Conservation (phyloP, 1,139 yeast species). For the Debaryomycetaceae sp. region DNA sequence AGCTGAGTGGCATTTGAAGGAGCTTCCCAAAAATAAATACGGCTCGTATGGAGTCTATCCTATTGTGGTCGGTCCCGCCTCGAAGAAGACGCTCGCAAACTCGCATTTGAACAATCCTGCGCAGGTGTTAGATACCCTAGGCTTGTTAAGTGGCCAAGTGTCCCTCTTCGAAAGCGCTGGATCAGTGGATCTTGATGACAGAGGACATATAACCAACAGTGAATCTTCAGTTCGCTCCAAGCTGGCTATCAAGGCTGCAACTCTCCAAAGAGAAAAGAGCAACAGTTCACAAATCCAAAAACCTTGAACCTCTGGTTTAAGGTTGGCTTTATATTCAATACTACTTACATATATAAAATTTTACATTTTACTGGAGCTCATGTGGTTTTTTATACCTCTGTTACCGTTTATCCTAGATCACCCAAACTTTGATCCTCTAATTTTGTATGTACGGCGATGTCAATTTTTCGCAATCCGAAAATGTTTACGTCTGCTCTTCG, state of each 20-base stretch:
- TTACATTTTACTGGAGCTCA: too few relatives aligned
- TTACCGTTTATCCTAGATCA: too few relatives aligned
- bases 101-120: conserved; percentile 85
- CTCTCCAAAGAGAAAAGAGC: conserved; percentile 13
- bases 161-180: conserved; percentile 76
- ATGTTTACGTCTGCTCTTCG: not conserved
- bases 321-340: not conserved
- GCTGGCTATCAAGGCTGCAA: conserved; percentile 36
- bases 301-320: not conserved
- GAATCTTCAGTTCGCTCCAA: conserved; percentile 43
- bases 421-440: not conserved
- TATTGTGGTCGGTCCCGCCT: conserved; percentile 93
- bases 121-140: conserved; percentile 82
- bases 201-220: conserved; percentile 60
- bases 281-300: not conserved
- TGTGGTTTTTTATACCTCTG: too few relatives aligned
- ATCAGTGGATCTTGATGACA: conserved; percentile 66
- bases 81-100: conserved; percentile 82
- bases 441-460: not conserved
- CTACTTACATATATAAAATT: not conserved
- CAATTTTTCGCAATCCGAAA: not conserved
- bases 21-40: conserved; percentile 39
- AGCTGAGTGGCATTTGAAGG: conserved; percentile 36
- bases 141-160: conserved; percentile 71
- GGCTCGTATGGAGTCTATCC: conserved; percentile 72